phyloP scores from a whole-genome alignment of 2,329 filamentous ascomycete species.

The Talaromyces sp. region DNA sequence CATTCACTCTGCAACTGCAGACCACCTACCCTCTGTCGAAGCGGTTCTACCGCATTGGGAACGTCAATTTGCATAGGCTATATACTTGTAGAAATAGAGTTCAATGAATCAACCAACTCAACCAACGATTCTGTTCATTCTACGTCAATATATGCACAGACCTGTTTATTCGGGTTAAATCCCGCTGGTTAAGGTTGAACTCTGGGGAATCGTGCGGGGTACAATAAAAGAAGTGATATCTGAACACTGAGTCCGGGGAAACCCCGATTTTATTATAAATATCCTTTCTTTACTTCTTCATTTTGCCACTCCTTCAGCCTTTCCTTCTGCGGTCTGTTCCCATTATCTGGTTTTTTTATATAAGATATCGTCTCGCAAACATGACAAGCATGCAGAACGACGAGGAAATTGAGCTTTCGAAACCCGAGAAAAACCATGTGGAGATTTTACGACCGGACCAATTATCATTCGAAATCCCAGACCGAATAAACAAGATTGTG shows the following conservation, averaged over 20 bases:
- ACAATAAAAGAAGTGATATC: not conserved
- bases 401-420: not conserved
- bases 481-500: not conserved
- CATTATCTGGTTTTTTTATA: not conserved
- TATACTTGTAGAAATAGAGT: not conserved
- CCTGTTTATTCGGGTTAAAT: not conserved
- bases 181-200: not conserved
- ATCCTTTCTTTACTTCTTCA: not conserved
- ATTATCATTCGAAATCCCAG: not conserved
- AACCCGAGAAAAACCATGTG: not conserved
- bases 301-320: not conserved
- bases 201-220: not conserved
- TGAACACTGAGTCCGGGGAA: not conserved
- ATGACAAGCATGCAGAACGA: not conserved
- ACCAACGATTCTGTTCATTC: not conserved
- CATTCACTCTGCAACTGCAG: no score
- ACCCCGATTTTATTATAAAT: not conserved
- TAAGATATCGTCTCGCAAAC: not conserved
- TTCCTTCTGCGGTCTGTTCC: not conserved
- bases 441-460: not conserved
- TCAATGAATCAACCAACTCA: not conserved
- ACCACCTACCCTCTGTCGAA: no score
- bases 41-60: not conserved
- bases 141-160: not conserved
- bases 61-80: not conserved